Evolutionary conservation across 192 early-diverging fungal species (phyloP).

Genomic region (Phlyctochytrium bullatum): DNA sequence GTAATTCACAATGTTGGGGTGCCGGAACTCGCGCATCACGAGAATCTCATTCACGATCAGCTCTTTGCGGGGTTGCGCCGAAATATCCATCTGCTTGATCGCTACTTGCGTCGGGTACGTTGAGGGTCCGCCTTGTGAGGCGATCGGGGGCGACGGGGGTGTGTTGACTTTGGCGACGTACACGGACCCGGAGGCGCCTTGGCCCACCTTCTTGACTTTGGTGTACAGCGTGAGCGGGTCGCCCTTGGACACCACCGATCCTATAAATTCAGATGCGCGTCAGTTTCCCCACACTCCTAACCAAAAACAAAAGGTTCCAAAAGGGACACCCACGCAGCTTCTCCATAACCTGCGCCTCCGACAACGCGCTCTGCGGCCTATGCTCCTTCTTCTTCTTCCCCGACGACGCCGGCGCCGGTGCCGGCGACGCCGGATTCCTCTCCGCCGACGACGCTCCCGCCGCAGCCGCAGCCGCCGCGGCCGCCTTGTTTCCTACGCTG

Average conservation of each 20-base stretch:
- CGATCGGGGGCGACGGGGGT: constrained; percentile 12
- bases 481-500: too few species aligned
- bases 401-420: constrained; percentile 32
- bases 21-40: constrained; percentile 80
- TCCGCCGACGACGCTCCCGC: constrained; percentile 5
- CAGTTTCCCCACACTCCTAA: background rate
- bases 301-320: constrained; percentile 1
- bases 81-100: constrained; percentile 65
- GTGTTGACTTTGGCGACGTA: constrained; percentile 77
- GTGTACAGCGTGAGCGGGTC: constrained; percentile 90
- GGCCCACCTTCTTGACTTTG: constrained; percentile 95
- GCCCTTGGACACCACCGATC: constrained; percentile 78
- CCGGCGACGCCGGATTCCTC: constrained; percentile 24
- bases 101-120: constrained; percentile 37
- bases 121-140: too few species aligned
- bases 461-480: too few species aligned
- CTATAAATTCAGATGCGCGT: constrained; percentile 10
- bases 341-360: constrained; percentile 94
- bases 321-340: constrained; percentile 59
- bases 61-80: constrained; percentile 57
- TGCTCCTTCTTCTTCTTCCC: constrained; percentile 56
- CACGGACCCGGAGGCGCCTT: constrained; percentile 98
- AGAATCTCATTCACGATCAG: constrained; percentile 75
- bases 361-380: constrained; percentile 79
- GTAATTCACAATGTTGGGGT: constrained; percentile 98